These are phyloP conservation scores for Zalaria obscura DNA, from an alignment of 2,329 filamentous ascomycete genomes.

Conservation along the genomic window DNA sequence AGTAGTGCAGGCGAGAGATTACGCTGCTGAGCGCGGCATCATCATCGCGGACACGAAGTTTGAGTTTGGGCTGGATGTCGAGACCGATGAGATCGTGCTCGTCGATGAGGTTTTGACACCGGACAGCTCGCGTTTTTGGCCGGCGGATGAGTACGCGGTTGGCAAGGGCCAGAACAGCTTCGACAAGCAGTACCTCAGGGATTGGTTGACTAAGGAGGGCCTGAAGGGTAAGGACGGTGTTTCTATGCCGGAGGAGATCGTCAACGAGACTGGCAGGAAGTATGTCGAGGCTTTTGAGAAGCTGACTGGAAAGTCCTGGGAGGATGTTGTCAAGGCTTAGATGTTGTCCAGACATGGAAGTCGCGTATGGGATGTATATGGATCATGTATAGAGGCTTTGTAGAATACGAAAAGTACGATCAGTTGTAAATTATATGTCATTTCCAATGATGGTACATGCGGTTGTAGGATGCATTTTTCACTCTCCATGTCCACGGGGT, in stretches of 20 bases:
- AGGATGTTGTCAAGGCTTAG: slow-evolving; percentile 8
- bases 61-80: slow-evolving; percentile 53
- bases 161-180: slow-evolving; percentile 70
- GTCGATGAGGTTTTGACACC: slow-evolving; percentile 81
- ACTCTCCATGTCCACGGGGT: too few species aligned
- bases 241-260: slow-evolving; percentile 57
- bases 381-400: too few species aligned
- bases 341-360: background rate
- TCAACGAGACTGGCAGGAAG: slow-evolving; percentile 51
- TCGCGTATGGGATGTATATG: background rate
- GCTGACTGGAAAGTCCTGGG: slow-evolving; percentile 44
- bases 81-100: slow-evolving; percentile 53
- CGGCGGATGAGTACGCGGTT: slow-evolving; percentile 53
- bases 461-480: too few species aligned
- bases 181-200: slow-evolving; percentile 61
- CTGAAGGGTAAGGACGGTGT: slow-evolving; percentile 65
- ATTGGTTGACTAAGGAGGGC: slow-evolving; percentile 64
- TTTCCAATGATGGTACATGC: too few species aligned
- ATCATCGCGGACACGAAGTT: slow-evolving; percentile 70
- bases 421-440: too few species aligned
- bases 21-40: slow-evolving; percentile 52
- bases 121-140: slow-evolving; percentile 69
- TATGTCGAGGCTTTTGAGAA: slow-evolving; percentile 64
- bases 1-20: slow-evolving; percentile 36
- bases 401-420: too few species aligned